phyloP scores from a whole-genome alignment of 2,329 filamentous ascomycete species.

The Aspergillus floridensis region DNA sequence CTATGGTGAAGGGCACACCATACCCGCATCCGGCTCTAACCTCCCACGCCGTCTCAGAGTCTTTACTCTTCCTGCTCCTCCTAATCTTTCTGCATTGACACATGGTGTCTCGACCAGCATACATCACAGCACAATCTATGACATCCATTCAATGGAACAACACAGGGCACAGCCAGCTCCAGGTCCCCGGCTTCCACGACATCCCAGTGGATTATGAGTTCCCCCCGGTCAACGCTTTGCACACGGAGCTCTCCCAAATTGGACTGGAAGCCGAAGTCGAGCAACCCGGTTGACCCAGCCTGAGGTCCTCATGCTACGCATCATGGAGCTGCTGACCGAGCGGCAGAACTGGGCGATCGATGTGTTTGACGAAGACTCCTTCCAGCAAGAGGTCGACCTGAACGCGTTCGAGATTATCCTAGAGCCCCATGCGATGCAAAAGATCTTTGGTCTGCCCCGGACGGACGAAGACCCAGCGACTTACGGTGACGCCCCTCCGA shows the following conservation, averaged over 20 bases:
- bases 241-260: not conserved
- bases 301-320: not conserved
- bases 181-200: not conserved
- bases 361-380: not conserved
- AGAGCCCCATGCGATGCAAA: not conserved
- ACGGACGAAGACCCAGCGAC: not conserved
- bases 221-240: not conserved
- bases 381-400: not conserved
- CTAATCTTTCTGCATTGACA: too few species aligned
- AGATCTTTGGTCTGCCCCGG: not conserved
- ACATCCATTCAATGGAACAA: not conserved
- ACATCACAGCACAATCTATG: not conserved
- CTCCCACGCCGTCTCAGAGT: too few species aligned
- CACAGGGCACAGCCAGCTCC: not conserved
- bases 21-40: too few species aligned
- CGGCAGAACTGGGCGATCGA: not conserved
- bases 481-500: not conserved
- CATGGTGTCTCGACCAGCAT: too few species aligned
- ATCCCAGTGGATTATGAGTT: slow-evolving; percentile 1
- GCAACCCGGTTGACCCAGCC: not conserved
- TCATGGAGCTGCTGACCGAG: not conserved
- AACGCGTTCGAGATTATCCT: too few species aligned
- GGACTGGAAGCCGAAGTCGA: not conserved
- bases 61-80: too few species aligned
- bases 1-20: too few species aligned